Evolutionary conservation across 306 rosid species (phyloP).

Genomic region (Dalbergia cochinchinensis): DNA sequence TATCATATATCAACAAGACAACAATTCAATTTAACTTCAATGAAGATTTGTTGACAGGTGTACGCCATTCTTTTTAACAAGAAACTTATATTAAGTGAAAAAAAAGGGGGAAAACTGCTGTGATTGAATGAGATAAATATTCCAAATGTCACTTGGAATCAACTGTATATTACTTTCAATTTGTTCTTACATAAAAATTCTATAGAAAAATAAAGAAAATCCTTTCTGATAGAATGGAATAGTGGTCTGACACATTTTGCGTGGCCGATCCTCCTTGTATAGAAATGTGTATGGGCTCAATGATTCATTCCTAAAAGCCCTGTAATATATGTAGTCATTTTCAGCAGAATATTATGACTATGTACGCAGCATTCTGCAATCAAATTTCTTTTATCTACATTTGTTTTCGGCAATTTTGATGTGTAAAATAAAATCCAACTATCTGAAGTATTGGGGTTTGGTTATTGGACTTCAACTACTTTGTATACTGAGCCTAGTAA

Average conservation of each 20-base stretch:
- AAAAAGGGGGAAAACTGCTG: neutral
- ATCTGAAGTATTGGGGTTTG: neutral
- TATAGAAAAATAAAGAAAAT: constrained; percentile 17
- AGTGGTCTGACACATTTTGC: constrained; percentile 25
- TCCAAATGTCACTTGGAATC: constrained; percentile 16
- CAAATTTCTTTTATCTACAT: constrained; percentile 58
- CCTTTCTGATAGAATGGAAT: constrained; percentile 33
- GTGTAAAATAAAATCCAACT: constrained; percentile 12
- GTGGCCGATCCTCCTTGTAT: neutral
- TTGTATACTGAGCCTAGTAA: constrained; percentile 35
- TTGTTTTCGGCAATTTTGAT: constrained; percentile 32
- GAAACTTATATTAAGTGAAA: neutral
- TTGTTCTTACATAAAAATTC: constrained; percentile 40
- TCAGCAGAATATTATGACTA: constrained; percentile 43
- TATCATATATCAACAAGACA: constrained; percentile 41
- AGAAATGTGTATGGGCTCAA: constrained; percentile 35
- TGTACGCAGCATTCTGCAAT: constrained; percentile 48
- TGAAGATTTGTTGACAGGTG: no score
- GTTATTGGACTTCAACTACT: constrained; percentile 18
- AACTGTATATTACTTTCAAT: constrained; percentile 39
- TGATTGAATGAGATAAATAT: constrained; percentile 6
- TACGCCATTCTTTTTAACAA: neutral
- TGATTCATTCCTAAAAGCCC: constrained; percentile 44
- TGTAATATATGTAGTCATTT: constrained; percentile 39
- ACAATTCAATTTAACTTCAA: constrained; percentile 39